Evolutionary conservation across 2,329 filamentous ascomycete species (phyloP).

Genomic region (Penicillium sp.): DNA sequence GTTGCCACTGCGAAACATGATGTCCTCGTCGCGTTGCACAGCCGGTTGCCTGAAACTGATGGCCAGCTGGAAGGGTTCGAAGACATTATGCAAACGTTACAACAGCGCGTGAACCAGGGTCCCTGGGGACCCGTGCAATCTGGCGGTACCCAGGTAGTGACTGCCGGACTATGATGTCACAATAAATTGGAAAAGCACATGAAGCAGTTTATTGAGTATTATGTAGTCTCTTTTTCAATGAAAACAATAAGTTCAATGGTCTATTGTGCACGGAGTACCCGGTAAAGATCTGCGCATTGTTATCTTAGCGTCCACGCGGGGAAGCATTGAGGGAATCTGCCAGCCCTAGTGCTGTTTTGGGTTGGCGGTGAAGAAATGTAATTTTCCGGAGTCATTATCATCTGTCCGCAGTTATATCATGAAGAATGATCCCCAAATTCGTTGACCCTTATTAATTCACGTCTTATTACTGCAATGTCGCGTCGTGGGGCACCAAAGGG

Average conservation of each 20-base stretch:
- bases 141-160: slow-evolving; percentile 29
- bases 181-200: slow-evolving; percentile 1
- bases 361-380: slow-evolving; percentile 17
- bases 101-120: slow-evolving; percentile 36
- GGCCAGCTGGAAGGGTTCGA: slow-evolving; percentile 29
- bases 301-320: slow-evolving; percentile 14
- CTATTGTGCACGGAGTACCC: background rate
- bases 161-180: slow-evolving; percentile 26
- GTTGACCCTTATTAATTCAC: background rate
- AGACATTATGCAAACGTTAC: slow-evolving; percentile 35
- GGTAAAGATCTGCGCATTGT: slow-evolving; percentile 10
- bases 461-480: slow-evolving; percentile 22
- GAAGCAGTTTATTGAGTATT: background rate
- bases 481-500: slow-evolving; percentile 34
- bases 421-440: background rate
- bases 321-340: slow-evolving; percentile 4
- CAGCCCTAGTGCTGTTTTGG: slow-evolving; percentile 9
- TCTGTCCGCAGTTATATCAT: background rate
- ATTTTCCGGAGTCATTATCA: slow-evolving; percentile 12
- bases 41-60: slow-evolving; percentile 34
- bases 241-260: background rate
- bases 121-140: slow-evolving; percentile 33
- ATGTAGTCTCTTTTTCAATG: background rate
- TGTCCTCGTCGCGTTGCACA: slow-evolving; percentile 44
- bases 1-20: slow-evolving; percentile 52